Percentiles rank a stretch among this genome's conserved stretches.
These are phyloP conservation scores for Fusarium graminum DNA, from an alignment of 2,329 filamentous ascomycete genomes.

Conservation along the genomic window DNA sequence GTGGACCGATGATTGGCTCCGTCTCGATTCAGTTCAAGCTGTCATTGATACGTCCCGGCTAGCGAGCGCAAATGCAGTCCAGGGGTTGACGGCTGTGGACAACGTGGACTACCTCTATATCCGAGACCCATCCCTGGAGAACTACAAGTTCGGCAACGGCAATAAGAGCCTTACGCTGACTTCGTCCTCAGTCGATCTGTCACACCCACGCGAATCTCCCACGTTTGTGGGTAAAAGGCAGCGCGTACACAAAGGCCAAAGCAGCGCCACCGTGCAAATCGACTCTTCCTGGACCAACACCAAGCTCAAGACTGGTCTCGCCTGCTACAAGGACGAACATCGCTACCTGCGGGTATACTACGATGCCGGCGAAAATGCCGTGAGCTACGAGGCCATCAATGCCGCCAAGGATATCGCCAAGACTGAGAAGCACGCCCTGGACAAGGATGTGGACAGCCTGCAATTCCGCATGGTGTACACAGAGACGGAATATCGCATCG, in stretches of 20 bases:
- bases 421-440: neutral
- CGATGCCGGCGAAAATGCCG: neutral
- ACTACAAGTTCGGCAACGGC: constrained; percentile 12
- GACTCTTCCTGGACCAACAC: neutral
- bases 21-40: constrained; percentile 1
- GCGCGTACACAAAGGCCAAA: constrained; percentile 9
- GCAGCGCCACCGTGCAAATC: constrained; percentile 1
- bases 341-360: constrained; percentile 11
- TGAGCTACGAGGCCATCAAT: constrained; percentile 5
- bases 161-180: constrained; percentile 10
- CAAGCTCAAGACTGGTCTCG: neutral
- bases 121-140: constrained; percentile 8
- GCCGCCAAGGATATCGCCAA: constrained; percentile 10
- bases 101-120: constrained; percentile 19
- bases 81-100: constrained; percentile 9
- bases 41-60: constrained; percentile 7
- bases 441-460: neutral
- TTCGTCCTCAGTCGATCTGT: constrained; percentile 7
- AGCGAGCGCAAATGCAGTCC: neutral
- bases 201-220: constrained; percentile 1
- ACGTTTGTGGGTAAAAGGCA: constrained; percentile 23
- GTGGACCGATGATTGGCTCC: constrained; percentile 19
- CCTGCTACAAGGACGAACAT: constrained; percentile 20
- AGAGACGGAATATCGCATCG: constrained; percentile 11
- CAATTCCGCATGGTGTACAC: constrained; percentile 18